Conservation (phyloP, 768 basidiomycete genomes). For the Boletus vermiculosoides region DNA sequence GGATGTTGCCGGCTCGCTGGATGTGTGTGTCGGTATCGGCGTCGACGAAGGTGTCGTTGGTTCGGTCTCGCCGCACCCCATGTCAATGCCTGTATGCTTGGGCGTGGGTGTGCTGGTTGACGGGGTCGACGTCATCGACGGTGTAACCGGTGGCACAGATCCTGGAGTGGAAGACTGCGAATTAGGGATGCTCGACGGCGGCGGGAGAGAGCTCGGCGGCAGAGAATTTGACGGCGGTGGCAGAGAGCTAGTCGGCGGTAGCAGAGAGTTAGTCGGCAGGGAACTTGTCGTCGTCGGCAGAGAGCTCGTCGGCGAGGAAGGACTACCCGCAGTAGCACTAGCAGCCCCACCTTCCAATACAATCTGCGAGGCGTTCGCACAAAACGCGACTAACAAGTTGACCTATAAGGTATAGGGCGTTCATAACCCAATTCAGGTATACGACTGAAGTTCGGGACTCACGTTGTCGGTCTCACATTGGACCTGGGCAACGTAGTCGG, state of each 20-base stretch:
- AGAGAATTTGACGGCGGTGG: too few relatives aligned
- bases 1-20: not conserved
- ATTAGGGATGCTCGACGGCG: too few relatives aligned
- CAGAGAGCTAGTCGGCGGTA: too few relatives aligned
- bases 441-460: slow-evolving; percentile 8
- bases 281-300: not conserved
- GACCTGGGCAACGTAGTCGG: slow-evolving; percentile 48
- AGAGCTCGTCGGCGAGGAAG: not conserved
- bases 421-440: not conserved
- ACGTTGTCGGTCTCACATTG: slow-evolving; percentile 46
- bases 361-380: slow-evolving; percentile 34
- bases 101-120: not conserved
- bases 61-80: not conserved
- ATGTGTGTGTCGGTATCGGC: not conserved
- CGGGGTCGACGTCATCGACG: not conserved
- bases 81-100: not conserved
- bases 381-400: slow-evolving; percentile 50
- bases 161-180: too few relatives aligned
- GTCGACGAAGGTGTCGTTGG: not conserved
- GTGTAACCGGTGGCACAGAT: not conserved
- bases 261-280: too few relatives aligned
- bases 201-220: too few relatives aligned
- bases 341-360: not conserved
- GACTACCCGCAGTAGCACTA: too few relatives aligned
- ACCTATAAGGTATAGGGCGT: slow-evolving; percentile 31